Base-by-base conservation (phyloP, 768 basidiomycete species). In the Pleurotus salmoneostramineus region DNA sequence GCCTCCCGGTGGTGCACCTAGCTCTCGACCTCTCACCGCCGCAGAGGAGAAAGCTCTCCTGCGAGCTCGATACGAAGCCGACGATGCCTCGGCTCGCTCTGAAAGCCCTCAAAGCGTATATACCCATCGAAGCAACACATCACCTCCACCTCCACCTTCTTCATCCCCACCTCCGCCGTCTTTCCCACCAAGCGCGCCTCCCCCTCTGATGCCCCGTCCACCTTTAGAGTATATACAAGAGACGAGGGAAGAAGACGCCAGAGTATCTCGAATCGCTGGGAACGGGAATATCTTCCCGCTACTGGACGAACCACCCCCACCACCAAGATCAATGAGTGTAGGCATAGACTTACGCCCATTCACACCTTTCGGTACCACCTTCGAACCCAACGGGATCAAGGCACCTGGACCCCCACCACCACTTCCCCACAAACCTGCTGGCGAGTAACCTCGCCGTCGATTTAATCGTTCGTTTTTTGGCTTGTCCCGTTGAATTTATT, bases 181-280 rank as follows among this genome's bases (percentile, higher is more conserved):
- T 5, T 32, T 63, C 14, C 48, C 60, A 6, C 31, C 55, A 35
- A 17, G 50, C 61, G 45, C 79, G 0, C 91, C 88, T 0, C 89
- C 90, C 1, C 89, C 91, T 6, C 72, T 93, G 60, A 73, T 81
- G 75, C 91, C 91, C 2, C 83, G 86, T 51, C 91, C 91, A 1
- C 91, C 91, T 6, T 83, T 68, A 5, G 86, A 89, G 56, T 93
- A 93, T 67, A 91, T 93, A 60, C 83, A 87, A 61, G 88, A 93
- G 72, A 93, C 91, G 14, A 85, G 82, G 60, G 86, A 87, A 62
- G 89, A 87, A 62, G 88, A 93, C 62, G 73, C 80, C 12, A 79
- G 87, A 12, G 75, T 84, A 8, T 79, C 79, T 35, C 69, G 71
- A 47, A 67, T 71, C 45, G 75, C 74, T 34, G 65, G 69, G 54